Percentiles rank a stretch among this genome's conserved stretches.
phyloP scores from a whole-genome alignment of 2,329 filamentous ascomycete genomes.

The Penicillium fuscoglaucum region DNA sequence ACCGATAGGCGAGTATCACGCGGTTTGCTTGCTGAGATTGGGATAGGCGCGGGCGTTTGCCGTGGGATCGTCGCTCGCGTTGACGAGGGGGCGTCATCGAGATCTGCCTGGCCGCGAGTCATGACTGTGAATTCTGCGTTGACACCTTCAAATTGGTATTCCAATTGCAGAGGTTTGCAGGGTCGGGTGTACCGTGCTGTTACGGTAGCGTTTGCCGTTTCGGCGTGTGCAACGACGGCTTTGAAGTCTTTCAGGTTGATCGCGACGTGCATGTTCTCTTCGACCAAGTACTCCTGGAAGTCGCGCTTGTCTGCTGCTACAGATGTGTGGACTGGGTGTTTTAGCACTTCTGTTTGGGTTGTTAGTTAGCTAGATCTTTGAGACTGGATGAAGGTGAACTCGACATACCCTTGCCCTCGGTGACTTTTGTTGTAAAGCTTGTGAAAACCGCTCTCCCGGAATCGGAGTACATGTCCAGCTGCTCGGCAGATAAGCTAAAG shows the following conservation, averaged over 20 bases:
- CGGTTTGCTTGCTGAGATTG: conserved; percentile 14
- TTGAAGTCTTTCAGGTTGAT: conserved; percentile 68
- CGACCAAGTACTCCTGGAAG: conserved; percentile 61
- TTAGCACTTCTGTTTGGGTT: conserved; percentile 56
- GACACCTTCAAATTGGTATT: conserved; percentile 57
- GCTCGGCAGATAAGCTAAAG: conserved; percentile 64
- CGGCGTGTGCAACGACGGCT: conserved; percentile 62
- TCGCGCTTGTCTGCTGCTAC: conserved; percentile 62
- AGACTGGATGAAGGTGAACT: conserved; percentile 5
- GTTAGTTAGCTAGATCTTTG: not conserved
- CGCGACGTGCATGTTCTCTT: conserved; percentile 61
- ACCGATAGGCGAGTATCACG: conserved; percentile 10
- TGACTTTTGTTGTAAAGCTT: conserved; percentile 66
- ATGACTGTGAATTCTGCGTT: conserved; percentile 63
- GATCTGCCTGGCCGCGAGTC: conserved; percentile 59
- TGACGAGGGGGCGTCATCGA: conserved; percentile 39
- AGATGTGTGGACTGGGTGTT: conserved; percentile 65
- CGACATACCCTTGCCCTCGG: conserved; percentile 56
- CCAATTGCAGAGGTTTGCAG: conserved; percentile 61
- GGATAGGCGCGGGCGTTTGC: conserved; percentile 37
- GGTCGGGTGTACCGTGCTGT: conserved; percentile 61
- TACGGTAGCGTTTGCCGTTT: conserved; percentile 56
- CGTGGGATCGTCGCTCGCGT: conserved; percentile 43
- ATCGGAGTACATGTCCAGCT: conserved; percentile 62
- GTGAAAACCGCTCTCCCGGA: conserved; percentile 61